These are phyloP conservation scores for Spergularia azorica DNA, from an alignment of 179 eudicot genomes.

Conservation along the genomic window DNA sequence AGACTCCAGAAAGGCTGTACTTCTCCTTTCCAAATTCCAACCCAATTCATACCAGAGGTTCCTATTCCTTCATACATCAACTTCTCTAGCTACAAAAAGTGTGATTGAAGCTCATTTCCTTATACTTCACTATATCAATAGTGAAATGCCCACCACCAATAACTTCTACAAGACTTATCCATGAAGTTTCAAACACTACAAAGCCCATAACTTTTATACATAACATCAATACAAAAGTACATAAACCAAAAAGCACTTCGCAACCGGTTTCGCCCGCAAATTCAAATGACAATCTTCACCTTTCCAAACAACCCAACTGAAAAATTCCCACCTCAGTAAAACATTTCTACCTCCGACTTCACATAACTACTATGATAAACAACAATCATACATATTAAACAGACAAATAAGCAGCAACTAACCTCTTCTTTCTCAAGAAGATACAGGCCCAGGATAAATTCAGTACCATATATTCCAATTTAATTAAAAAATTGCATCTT, in stretches of 20 bases:
- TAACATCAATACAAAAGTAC: background rate
- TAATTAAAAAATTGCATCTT: background rate
- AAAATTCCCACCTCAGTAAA: background rate
- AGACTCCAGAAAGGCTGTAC: background rate
- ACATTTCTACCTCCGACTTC: slow-evolving; percentile 5
- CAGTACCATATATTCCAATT: background rate
- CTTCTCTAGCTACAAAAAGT: too few species aligned
- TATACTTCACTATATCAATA: background rate
- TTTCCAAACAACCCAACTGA: background rate
- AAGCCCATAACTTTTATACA: background rate
- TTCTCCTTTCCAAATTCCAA: background rate
- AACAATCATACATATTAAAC: background rate
- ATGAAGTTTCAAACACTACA: background rate
- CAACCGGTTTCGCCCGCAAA: background rate
- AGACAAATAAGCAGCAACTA: background rate
- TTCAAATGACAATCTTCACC: background rate
- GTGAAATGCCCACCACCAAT: background rate
- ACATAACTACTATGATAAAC: background rate
- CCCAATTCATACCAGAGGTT: background rate
- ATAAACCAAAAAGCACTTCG: background rate
- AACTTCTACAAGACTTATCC: background rate
- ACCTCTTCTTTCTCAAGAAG: background rate
- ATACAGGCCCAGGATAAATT: background rate
- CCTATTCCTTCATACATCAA: background rate
- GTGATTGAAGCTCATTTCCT: too few species aligned